phyloP scores from a whole-genome alignment of 2,329 filamentous ascomycete species.

The Dactylonectria estremocensis region DNA sequence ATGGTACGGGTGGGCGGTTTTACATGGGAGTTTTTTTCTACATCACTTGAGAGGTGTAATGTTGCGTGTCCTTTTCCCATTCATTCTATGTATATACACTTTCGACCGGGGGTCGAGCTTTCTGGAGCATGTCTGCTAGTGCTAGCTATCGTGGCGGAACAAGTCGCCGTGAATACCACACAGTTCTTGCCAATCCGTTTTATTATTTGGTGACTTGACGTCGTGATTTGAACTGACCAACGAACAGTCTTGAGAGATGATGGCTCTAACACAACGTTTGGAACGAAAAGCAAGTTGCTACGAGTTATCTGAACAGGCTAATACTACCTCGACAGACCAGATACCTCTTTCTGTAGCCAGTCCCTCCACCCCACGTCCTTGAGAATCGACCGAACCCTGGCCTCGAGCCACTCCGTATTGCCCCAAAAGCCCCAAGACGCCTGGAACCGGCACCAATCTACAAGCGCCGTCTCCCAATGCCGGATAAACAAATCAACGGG shows the following conservation, averaged over 20 bases:
- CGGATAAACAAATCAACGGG: conserved; percentile 67
- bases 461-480: conserved; percentile 78
- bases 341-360: conserved; percentile 57
- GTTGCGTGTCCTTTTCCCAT: neutral
- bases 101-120: neutral
- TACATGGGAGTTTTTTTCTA: neutral
- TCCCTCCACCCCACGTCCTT: conserved; percentile 60
- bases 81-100: conserved; percentile 24
- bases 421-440: conserved; percentile 75
- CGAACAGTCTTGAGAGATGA: neutral
- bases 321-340: neutral
- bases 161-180: neutral
- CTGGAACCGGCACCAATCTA: conserved; percentile 77
- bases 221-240: neutral
- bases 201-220: neutral
- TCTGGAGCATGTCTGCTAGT: neutral
- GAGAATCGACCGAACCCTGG: conserved; percentile 66
- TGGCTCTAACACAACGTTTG: neutral
- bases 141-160: neutral
- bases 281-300: too few species aligned
- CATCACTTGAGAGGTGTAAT: neutral
- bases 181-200: neutral
- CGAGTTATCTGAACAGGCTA: neutral
- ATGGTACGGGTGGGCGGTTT: neutral
- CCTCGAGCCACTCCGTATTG: conserved; percentile 71